Conservation (phyloP, 768 basidiomycete species). For the Macrolepiota dolichaula region DNA sequence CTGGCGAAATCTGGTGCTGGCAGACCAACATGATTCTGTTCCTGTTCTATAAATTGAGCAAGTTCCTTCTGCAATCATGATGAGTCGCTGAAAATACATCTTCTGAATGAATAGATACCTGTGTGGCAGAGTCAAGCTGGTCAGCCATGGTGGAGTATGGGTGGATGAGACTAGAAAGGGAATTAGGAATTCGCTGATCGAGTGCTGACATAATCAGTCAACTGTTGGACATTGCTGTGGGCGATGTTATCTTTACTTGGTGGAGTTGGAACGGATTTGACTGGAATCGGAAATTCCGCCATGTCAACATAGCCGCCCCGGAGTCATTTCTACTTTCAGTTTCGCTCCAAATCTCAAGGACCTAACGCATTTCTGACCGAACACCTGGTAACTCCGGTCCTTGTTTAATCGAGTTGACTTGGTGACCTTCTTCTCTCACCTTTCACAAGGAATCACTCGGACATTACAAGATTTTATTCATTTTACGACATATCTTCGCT, state of each 20-base stretch:
- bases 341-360: not conserved
- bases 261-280: slow-evolving; percentile 7
- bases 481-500: slow-evolving; percentile 7
- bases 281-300: slow-evolving; percentile 7
- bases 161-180: not conserved
- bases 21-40: slow-evolving; percentile 69
- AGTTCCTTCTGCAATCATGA: slow-evolving; percentile 69
- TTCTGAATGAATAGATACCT: slow-evolving; percentile 36
- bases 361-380: not conserved
- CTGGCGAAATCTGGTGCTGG: not conserved
- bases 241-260: slow-evolving; percentile 2
- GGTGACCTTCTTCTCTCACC: not conserved
- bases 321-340: not conserved
- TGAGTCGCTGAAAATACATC: not conserved
- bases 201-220: slow-evolving; percentile 5
- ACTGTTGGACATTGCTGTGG: not conserved
- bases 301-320: slow-evolving; percentile 7
- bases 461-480: not conserved
- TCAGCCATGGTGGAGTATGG: slow-evolving; percentile 37
- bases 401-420: not conserved
- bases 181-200: slow-evolving; percentile 9
- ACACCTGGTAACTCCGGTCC: slow-evolving; percentile 9
- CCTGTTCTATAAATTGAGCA: slow-evolving; percentile 69
- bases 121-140: slow-evolving; percentile 76
- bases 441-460: slow-evolving; percentile 2